Conservation (phyloP, 441 rosid genomes). For the Jatropha podagrica region DNA sequence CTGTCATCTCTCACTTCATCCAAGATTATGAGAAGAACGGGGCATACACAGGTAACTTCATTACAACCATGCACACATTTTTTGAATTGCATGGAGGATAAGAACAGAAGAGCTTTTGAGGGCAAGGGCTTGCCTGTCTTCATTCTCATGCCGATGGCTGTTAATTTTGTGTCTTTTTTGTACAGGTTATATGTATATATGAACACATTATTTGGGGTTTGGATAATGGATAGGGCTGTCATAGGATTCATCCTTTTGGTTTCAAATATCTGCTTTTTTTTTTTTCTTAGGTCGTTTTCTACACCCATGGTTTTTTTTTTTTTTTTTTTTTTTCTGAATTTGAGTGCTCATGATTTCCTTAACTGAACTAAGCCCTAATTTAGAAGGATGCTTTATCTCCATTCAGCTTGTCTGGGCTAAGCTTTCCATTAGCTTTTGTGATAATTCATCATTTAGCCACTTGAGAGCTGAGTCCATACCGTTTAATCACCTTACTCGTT, state of each 20-base stretch:
- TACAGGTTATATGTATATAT: neutral
- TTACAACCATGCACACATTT: neutral
- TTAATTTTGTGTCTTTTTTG: neutral
- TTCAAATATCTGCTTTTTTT: neutral
- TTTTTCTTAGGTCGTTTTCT: neutral
- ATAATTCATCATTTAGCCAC: neutral
- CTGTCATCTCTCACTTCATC: constrained; percentile 87
- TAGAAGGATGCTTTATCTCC: constrained; percentile 1
- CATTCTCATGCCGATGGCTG: neutral
- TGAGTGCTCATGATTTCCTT: neutral
- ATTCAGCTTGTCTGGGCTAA: neutral
- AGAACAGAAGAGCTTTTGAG: constrained; percentile 6
- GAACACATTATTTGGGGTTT: no score
- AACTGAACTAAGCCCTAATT: neutral
- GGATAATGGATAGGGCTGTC: no score
- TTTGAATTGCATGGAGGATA: neutral
- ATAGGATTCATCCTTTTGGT: neutral
- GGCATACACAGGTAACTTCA: constrained; percentile 66
- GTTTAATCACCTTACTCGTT: neutral
- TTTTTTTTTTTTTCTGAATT: neutral
- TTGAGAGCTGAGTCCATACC: neutral
- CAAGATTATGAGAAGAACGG: constrained; percentile 87
- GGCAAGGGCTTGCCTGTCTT: neutral
- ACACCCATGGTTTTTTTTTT: neutral
- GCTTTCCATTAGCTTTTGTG: neutral